phyloP scores from a whole-genome alignment of 2,329 filamentous ascomycete species.

The Claviceps fusiformis region DNA sequence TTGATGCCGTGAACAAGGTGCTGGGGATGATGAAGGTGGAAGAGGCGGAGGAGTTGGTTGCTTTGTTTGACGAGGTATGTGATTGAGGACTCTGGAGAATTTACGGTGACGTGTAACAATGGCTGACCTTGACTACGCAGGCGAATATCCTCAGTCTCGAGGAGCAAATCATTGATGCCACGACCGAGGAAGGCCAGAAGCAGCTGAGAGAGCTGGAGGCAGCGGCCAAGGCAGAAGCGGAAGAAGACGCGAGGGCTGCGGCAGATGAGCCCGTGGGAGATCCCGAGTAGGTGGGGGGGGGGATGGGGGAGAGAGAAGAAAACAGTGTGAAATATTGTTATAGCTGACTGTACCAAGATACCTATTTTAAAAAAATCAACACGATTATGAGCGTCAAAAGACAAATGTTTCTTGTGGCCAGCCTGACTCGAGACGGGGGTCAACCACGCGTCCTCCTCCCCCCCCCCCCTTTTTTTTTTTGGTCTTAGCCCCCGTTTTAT shows the following conservation, averaged over 20 bases:
- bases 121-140: slow-evolving; percentile 17
- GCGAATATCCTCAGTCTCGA: slow-evolving; percentile 84
- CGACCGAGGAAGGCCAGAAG: slow-evolving; percentile 71
- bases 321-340: neutral
- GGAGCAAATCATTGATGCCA: slow-evolving; percentile 89
- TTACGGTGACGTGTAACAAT: neutral
- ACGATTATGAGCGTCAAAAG: too few species aligned
- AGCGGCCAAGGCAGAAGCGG: slow-evolving; percentile 18
- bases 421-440: too few species aligned
- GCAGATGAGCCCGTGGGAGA: slow-evolving; percentile 3
- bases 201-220: slow-evolving; percentile 64
- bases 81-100: neutral
- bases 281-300: neutral
- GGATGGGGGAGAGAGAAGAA: too few species aligned
- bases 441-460: too few species aligned
- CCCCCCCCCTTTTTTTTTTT: too few species aligned
- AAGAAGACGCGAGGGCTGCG: slow-evolving; percentile 2
- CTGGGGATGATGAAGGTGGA: slow-evolving; percentile 79
- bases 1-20: slow-evolving; percentile 49
- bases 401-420: too few species aligned
- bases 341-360: neutral
- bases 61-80: slow-evolving; percentile 57
- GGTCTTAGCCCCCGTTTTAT: too few species aligned
- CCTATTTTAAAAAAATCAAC: neutral
- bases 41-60: slow-evolving; percentile 75